Evolutionary conservation across 2,329 filamentous ascomycete species (phyloP).

Genomic region (Arthroderma uncinatum): DNA sequence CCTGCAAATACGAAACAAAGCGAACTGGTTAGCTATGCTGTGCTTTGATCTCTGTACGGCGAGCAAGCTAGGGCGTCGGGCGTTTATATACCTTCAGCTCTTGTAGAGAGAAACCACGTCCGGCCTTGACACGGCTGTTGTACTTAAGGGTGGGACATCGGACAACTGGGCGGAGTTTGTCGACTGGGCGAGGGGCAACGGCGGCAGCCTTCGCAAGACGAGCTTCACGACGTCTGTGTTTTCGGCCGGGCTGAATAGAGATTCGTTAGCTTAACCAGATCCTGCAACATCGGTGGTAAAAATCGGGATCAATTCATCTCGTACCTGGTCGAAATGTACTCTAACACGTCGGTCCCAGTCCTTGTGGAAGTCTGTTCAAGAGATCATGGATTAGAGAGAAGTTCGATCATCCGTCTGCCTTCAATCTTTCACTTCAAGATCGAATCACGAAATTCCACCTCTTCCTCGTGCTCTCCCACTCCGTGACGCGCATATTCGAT

Average conservation of each 20-base stretch:
- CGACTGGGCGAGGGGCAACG: conserved; percentile 90
- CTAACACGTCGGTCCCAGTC: conserved; percentile 99
- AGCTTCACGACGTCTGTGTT: conserved; percentile 81
- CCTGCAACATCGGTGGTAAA: conserved; percentile 26
- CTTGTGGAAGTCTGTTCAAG: conserved; percentile 80
- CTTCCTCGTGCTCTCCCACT: conserved; percentile 2
- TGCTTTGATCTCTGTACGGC: not conserved
- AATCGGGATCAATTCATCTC: conserved; percentile 19
- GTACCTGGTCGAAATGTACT: conserved; percentile 99
- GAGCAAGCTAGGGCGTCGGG: not conserved
- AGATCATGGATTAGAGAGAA: conserved; percentile 19
- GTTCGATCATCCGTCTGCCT: not conserved
- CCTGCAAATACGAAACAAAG: conserved; percentile 42
- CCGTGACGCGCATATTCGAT: not conserved
- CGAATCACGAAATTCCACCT: not conserved
- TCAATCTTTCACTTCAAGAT: no score
- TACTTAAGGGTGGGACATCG: conserved; percentile 98
- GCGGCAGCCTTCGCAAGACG: conserved; percentile 91
- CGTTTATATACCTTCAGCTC: conserved; percentile 82
- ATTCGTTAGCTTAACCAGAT: conserved; percentile 6
- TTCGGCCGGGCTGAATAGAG: conserved; percentile 70
- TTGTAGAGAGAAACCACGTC: conserved; percentile 92
- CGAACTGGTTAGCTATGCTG: conserved; percentile 4
- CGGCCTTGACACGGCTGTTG: conserved; percentile 93
- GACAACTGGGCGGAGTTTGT: conserved; percentile 91